phyloP scores from a whole-genome alignment of 1,284 basidiomycete species.

The Microbotryum saponariae region DNA sequence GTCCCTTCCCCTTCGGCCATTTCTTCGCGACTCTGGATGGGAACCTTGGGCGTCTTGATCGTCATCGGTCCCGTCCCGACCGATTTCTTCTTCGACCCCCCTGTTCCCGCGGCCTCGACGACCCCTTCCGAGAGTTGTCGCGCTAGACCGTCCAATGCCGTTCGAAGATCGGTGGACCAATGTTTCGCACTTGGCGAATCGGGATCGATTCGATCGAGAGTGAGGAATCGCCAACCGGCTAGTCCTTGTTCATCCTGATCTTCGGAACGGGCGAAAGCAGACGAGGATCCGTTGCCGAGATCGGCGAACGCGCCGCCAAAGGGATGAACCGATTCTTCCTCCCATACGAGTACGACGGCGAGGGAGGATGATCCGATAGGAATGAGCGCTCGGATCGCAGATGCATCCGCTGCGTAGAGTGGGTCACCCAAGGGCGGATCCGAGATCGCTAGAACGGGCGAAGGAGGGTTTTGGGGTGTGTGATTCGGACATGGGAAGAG shows the following conservation, averaged over 20 bases:
- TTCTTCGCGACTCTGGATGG: neutral
- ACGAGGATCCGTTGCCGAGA: neutral
- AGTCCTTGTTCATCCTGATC: constrained; percentile 8
- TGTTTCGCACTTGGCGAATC: no score
- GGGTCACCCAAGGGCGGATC: constrained; percentile 7
- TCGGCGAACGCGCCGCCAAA: neutral
- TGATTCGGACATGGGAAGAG: no score
- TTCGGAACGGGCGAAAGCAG: neutral
- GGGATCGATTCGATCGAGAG: neutral
- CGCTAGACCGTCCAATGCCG: neutral
- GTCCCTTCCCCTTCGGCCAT: constrained; percentile 21
- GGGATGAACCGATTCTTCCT: neutral
- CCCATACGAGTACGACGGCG: constrained; percentile 15
- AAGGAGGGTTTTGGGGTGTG: no score
- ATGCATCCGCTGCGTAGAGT: constrained; percentile 3
- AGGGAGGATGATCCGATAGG: neutral
- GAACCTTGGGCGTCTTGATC: neutral
- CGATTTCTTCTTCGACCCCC: neutral
- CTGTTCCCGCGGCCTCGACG: neutral
- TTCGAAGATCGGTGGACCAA: neutral
- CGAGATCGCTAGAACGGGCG: constrained; percentile 2
- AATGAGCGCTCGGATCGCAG: constrained; percentile 5
- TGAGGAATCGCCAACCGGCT: constrained; percentile 12
- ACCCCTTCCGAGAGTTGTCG: neutral
- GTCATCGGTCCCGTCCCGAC: neutral